Conservation (phyloP, 2,329 filamentous ascomycete genomes). For the Microascus cirrosus region DNA sequence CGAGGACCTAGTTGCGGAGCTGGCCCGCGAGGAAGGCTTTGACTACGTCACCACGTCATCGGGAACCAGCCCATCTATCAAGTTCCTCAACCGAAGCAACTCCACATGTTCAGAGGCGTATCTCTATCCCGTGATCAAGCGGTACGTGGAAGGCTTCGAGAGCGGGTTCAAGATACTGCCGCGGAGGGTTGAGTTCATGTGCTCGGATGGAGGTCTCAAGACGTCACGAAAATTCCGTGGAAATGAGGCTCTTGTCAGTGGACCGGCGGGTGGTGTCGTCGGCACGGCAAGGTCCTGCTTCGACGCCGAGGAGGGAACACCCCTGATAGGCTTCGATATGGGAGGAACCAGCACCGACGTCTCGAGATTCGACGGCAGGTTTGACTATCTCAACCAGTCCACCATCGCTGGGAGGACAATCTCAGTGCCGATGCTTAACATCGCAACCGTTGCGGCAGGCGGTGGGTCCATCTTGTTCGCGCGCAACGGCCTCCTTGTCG, state of each 20-base stretch:
- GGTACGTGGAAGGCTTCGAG: conserved; percentile 27
- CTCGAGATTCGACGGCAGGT: conserved; percentile 74
- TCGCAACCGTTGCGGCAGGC: conserved; percentile 88
- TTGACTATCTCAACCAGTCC: conserved; percentile 91
- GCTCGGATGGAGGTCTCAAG: conserved; percentile 65
- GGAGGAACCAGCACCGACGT: conserved; percentile 72
- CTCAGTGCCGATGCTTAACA: conserved; percentile 83
- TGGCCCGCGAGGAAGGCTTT: background rate
- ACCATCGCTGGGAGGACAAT: conserved; percentile 91
- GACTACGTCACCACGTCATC: background rate
- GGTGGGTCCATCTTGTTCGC: conserved; percentile 80
- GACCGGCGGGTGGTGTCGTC: conserved; percentile 86
- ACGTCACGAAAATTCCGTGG: conserved; percentile 77
- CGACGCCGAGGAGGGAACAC: conserved; percentile 68
- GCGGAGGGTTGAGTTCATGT: conserved; percentile 90
- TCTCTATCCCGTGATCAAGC: conserved; percentile 33
- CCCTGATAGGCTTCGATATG: conserved; percentile 95
- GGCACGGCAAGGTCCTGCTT: conserved; percentile 92
- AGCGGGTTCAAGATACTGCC: conserved; percentile 65
- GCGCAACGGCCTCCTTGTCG: conserved; percentile 79
- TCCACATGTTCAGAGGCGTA: background rate
- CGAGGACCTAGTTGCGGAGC: background rate
- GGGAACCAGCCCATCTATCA: background rate
- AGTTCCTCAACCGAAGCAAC: background rate
- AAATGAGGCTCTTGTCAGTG: conserved; percentile 73